Evolutionary conservation across 371 early-diverging fungal species (phyloP).

Genomic region (Mucor velutinosus): DNA sequence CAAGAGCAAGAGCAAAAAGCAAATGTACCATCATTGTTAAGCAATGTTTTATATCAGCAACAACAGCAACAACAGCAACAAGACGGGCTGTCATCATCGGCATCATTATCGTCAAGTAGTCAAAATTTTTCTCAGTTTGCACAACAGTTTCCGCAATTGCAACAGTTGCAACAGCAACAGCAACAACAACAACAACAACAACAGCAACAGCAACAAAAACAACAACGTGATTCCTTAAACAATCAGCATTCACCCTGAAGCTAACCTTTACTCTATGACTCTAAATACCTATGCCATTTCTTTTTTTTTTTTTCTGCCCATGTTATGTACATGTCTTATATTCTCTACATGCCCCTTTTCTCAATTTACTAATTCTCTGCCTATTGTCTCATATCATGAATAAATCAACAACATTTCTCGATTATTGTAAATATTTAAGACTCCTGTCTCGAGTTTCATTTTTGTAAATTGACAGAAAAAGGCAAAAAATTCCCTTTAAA

Average conservation of each 20-base stretch:
- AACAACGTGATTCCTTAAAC: neutral
- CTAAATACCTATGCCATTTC: neutral
- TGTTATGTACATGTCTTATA: neutral
- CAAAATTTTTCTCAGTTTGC: neutral
- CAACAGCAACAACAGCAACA: neutral
- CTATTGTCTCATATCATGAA: neutral
- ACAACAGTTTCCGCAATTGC: neutral
- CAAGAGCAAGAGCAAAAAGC: slow-evolving; percentile 9
- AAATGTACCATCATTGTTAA: neutral
- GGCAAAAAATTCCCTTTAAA: slow-evolving; percentile 1
- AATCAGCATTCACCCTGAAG: neutral
- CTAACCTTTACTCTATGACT: neutral
- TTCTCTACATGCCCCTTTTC: neutral
- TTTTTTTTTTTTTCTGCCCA: neutral
- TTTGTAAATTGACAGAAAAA: slow-evolving; percentile 1
- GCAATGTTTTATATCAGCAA: slow-evolving; percentile 1
- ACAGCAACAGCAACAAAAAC: too few species aligned
- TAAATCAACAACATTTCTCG: neutral
- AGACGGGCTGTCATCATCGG: neutral
- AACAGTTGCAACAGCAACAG: neutral
- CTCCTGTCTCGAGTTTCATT: neutral
- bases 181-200: neutral
- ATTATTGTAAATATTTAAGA: neutral
- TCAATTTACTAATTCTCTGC: neutral
- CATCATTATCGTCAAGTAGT: neutral